phyloP scores from a whole-genome alignment of 192 early-diverging fungal species.

The Phycomyces blakesleeanus region DNA sequence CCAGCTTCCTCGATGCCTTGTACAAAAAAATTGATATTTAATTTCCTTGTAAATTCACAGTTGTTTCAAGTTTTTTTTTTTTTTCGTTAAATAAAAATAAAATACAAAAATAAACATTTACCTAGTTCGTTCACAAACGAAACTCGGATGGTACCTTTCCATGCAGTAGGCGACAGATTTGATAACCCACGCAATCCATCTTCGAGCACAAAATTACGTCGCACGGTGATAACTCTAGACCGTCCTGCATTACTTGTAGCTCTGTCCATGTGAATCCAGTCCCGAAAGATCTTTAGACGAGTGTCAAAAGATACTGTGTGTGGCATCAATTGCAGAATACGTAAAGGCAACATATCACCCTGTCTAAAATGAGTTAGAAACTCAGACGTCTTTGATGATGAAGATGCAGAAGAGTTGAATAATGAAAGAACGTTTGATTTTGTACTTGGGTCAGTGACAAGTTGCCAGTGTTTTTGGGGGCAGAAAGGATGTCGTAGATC shows the following conservation, averaged over 20 bases:
- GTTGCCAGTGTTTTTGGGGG: conserved; percentile 58
- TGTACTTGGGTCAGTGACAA: conserved; percentile 33
- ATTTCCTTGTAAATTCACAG: conserved; percentile 3
- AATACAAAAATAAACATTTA: background rate
- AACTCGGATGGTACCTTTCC: conserved; percentile 49
- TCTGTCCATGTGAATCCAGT: conserved; percentile 62
- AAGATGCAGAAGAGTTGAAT: conserved; percentile 14
- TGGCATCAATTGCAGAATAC: conserved; percentile 76
- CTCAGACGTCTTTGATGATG: conserved; percentile 32
- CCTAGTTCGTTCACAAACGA: conserved; percentile 51
- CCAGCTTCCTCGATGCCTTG: conserved; percentile 68
- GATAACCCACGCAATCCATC: conserved; percentile 63
- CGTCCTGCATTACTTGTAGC: conserved; percentile 23
- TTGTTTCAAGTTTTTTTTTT: conserved; percentile 41
- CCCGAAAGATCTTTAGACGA: conserved; percentile 82
- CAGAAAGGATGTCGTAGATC: conserved; percentile 58
- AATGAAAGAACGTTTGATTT: conserved; percentile 22
- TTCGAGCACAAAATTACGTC: conserved; percentile 62
- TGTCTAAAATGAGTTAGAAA: conserved; percentile 39
- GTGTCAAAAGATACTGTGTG: conserved; percentile 87
- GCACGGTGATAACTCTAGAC: conserved; percentile 44
- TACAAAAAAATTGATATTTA: conserved; percentile 17
- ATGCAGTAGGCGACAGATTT: conserved; percentile 36
- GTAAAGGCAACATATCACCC: conserved; percentile 41
- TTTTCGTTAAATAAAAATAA: too few relatives aligned